A percentile compares a stretch with the other conserved stretches of the same genome.
Conservation (phyloP, 2,329 filamentous ascomycete genomes). For the Fusarium foetens region DNA sequence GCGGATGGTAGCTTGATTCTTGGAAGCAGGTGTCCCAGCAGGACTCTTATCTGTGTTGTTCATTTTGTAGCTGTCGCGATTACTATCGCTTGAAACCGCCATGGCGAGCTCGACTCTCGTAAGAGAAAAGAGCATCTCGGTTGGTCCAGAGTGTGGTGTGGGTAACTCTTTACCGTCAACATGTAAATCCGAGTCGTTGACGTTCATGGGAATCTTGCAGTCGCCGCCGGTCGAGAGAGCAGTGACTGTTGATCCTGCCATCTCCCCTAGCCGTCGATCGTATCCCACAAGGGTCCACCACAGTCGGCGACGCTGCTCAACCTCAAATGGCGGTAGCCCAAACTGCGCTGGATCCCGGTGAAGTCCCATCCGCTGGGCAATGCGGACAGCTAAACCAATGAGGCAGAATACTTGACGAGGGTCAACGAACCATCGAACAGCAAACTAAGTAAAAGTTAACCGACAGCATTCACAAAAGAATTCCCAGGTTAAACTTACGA, state of each 20-base stretch:
- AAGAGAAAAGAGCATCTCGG: constrained; percentile 69
- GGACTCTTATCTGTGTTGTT: constrained; percentile 44
- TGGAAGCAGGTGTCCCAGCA: constrained; percentile 35
- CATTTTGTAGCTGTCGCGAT: constrained; percentile 51
- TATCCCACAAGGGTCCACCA: constrained; percentile 79
- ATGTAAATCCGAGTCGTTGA: constrained; percentile 70
- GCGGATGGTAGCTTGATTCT: constrained; percentile 51
- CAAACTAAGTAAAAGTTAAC: constrained; percentile 44
- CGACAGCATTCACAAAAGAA: not conserved
- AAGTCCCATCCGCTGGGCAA: constrained; percentile 75
- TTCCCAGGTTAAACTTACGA: constrained; percentile 59
- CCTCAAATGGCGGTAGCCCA: constrained; percentile 66
- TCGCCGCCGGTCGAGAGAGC: constrained; percentile 64
- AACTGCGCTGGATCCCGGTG: constrained; percentile 69
- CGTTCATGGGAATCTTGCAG: constrained; percentile 67
- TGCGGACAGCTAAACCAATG: constrained; percentile 72
- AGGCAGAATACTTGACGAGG: constrained; percentile 62
- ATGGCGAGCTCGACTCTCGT: constrained; percentile 67
- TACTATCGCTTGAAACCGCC: constrained; percentile 60
- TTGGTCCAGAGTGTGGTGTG: constrained; percentile 60
- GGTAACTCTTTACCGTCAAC: constrained; percentile 66
- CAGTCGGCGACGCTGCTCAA: constrained; percentile 75
- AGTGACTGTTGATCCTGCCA: constrained; percentile 68
- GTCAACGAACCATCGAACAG: constrained; percentile 67
- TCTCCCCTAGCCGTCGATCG: constrained; percentile 74